Conservation (phyloP, 106 monocot genomes). For the Chionographis japonica region DNA sequence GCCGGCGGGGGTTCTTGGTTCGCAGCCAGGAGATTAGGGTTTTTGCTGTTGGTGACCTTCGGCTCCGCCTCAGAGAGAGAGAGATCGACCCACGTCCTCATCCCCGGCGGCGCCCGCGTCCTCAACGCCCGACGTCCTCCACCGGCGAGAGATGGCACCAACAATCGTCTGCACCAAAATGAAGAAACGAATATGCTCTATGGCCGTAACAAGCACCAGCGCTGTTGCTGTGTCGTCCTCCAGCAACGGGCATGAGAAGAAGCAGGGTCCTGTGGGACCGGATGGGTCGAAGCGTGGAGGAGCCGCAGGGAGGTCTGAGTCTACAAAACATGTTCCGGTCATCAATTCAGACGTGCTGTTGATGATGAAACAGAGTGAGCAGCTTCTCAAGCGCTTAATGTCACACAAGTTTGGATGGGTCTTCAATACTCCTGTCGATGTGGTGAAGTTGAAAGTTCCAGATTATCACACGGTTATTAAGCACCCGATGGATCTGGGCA, state of each 20-base stretch:
- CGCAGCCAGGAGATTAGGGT: too few species aligned
- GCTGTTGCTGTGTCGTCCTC: conserved; percentile 34
- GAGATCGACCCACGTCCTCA: too few species aligned
- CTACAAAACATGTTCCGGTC: conserved; percentile 19
- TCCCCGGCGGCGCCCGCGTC: too few species aligned
- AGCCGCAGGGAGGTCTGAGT: conserved; percentile 34
- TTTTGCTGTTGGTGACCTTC: too few species aligned
- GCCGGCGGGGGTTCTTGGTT: too few species aligned
- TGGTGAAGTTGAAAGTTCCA: conserved; percentile 72
- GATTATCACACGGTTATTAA: conserved; percentile 79
- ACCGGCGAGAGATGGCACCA: too few species aligned
- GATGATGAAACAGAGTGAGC: conserved; percentile 71
- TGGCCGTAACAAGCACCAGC: conserved; percentile 7
- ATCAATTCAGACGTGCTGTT: conserved; percentile 20
- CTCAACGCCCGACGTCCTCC: too few species aligned
- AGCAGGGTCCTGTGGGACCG: conserved; percentile 6
- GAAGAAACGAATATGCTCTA: conserved; percentile 34
- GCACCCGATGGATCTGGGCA: conserved; percentile 96
- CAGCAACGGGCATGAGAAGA: conserved; percentile 23
- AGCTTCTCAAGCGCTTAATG: conserved; percentile 63
- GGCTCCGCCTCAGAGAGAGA: too few species aligned
- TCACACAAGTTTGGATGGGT: conserved; percentile 58
- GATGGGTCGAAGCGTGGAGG: conserved; percentile 27
- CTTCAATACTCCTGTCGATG: conserved; percentile 79
- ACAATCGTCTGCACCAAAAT: too few species aligned